These are phyloP conservation scores for Erysimum cheiri DNA, from an alignment of 441 rosid genomes.

Conservation along the genomic window DNA sequence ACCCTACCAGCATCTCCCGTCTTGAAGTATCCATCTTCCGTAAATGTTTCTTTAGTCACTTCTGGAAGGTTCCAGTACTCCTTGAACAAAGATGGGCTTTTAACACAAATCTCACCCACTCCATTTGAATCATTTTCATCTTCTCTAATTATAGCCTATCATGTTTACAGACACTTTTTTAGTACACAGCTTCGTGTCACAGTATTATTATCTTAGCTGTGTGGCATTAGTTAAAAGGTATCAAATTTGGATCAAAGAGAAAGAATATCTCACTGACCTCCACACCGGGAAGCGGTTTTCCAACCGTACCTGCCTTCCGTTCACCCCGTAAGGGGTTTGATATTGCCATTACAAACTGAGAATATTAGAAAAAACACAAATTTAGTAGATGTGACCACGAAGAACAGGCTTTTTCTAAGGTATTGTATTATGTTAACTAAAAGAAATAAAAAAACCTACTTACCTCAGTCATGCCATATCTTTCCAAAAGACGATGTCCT, in stretches of 20 bases:
- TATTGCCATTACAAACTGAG: conserved; percentile 93
- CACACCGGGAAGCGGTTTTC: conserved; percentile 95
- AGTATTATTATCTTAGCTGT: conserved; percentile 4
- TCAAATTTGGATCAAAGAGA: background rate
- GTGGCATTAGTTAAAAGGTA: conserved; percentile 5
- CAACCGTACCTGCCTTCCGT: conserved; percentile 93
- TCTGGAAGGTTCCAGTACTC: conserved; percentile 97
- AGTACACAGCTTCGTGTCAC: conserved; percentile 9
- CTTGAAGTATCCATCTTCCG: conserved; percentile 90
- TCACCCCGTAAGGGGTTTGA: conserved; percentile 82
- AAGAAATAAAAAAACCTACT: conserved; percentile 10
- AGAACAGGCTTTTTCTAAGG: conserved; percentile 6
- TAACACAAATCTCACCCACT: conserved; percentile 85
- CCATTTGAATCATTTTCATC: conserved; percentile 63
- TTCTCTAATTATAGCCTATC: conserved; percentile 74
- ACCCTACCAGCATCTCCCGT: conserved; percentile 93
- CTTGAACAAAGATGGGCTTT: conserved; percentile 93
- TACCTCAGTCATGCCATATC: conserved; percentile 99
- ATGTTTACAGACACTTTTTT: conserved; percentile 37
- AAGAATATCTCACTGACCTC: conserved; percentile 61
- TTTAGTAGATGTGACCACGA: conserved; percentile 15
- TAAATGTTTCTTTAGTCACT: conserved; percentile 84
- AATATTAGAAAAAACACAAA: conserved; percentile 17
- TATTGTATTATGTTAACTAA: conserved; percentile 9
- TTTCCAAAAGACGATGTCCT: conserved; percentile 93